These are phyloP conservation scores for Xylariaceae sp. DNA, from an alignment of 2,329 filamentous ascomycete genomes.

Conservation along the genomic window DNA sequence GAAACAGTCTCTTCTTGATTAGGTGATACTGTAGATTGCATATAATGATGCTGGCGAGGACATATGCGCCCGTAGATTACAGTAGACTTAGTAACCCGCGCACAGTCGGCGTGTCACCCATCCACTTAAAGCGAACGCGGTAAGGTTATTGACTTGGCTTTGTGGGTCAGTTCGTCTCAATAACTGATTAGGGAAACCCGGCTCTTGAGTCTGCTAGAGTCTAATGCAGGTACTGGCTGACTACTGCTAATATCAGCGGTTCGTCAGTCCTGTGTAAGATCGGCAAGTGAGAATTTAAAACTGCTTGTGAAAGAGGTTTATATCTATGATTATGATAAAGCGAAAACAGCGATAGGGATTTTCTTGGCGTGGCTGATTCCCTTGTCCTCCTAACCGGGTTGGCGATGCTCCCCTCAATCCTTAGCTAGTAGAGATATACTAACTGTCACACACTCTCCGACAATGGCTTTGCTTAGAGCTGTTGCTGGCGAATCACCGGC, in stretches of 20 bases:
- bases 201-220: too few species aligned
- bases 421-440: too few species aligned
- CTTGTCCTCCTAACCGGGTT: neutral
- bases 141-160: too few species aligned
- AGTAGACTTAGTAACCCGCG: too few species aligned
- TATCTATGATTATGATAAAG: too few species aligned
- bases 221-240: too few species aligned
- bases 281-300: neutral
- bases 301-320: neutral
- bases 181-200: slow-evolving; percentile 5
- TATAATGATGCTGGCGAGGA: neutral
- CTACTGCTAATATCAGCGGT: neutral
- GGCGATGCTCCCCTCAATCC: too few species aligned
- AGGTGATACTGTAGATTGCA: slow-evolving; percentile 8
- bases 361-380: slow-evolving; percentile 1
- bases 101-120: too few species aligned
- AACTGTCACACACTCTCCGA: too few species aligned
- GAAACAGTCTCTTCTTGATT: slow-evolving; percentile 2
- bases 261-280: neutral
- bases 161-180: too few species aligned
- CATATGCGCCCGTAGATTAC: neutral
- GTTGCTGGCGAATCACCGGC: neutral
- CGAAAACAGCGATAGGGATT: neutral
- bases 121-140: too few species aligned
- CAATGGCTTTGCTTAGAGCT: too few species aligned